Percentiles rank a stretch among this genome's conserved stretches.
These are phyloP conservation scores for Hericium rajendrae DNA, from an alignment of 768 basidiomycete genomes.

Conservation along the genomic window DNA sequence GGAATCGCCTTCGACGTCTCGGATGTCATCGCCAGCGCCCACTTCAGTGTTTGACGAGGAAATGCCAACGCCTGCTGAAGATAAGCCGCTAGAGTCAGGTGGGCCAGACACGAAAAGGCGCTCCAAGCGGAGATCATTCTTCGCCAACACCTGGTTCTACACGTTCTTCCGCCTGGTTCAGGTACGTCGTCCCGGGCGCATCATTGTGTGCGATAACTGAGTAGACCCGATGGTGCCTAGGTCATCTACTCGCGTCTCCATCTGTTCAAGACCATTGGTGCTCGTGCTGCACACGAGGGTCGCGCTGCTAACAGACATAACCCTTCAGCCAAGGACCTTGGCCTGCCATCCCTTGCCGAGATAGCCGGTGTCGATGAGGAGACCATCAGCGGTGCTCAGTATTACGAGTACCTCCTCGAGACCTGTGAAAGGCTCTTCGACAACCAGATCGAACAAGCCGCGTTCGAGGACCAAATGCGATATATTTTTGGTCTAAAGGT, in stretches of 20 bases:
- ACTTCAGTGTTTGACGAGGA: slow-evolving; percentile 27
- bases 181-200: slow-evolving; percentile 35
- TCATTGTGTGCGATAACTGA: no score
- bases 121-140: slow-evolving; percentile 55
- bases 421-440: slow-evolving; percentile 89
- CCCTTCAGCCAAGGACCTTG: slow-evolving; percentile 30
- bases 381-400: slow-evolving; percentile 46
- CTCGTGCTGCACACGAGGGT: slow-evolving; percentile 30
- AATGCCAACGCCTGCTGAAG: slow-evolving; percentile 9
- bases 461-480: slow-evolving; percentile 88
- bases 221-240: slow-evolving; percentile 27
- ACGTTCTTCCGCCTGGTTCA: slow-evolving; percentile 76
- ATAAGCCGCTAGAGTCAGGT: slow-evolving; percentile 3
- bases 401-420: slow-evolving; percentile 76
- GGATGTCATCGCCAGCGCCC: slow-evolving; percentile 50
- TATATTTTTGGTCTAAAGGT: slow-evolving; percentile 77
- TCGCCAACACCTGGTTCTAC: slow-evolving; percentile 86
- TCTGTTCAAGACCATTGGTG: slow-evolving; percentile 67
- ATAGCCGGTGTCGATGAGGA: slow-evolving; percentile 12
- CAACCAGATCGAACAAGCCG: slow-evolving; percentile 77
- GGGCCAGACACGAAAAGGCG: slow-evolving; percentile 18
- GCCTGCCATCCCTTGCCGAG: slow-evolving; percentile 19
- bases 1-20: slow-evolving; percentile 36
- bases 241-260: slow-evolving; percentile 72
- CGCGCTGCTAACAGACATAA: slow-evolving; percentile 19